Conservation (phyloP, 805 yeast genomes). For the Lipomyces kockii region DNA sequence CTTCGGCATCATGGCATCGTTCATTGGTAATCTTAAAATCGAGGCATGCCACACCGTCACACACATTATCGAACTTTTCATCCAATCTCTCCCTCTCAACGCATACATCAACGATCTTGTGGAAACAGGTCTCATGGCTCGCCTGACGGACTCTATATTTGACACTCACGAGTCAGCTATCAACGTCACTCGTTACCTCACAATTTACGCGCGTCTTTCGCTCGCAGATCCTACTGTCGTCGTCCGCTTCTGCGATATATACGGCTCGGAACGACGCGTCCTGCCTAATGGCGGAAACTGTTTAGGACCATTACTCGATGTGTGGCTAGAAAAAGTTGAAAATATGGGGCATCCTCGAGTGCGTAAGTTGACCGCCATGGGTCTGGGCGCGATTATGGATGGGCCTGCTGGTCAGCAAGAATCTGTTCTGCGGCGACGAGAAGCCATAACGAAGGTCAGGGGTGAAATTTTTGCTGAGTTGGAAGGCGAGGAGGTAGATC, state of each 20-base stretch:
- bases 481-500: slow-evolving; percentile 28
- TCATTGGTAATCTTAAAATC: slow-evolving; percentile 28
- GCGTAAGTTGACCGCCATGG: slow-evolving; percentile 70
- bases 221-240: slow-evolving; percentile 36
- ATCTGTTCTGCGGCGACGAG: slow-evolving; percentile 16
- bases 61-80: slow-evolving; percentile 34
- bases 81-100: slow-evolving; percentile 29
- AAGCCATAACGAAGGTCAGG: slow-evolving; percentile 8
- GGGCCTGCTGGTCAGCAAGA: slow-evolving; percentile 6
- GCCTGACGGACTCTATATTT: slow-evolving; percentile 42
- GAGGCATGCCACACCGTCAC: slow-evolving; percentile 33
- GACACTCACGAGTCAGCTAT: slow-evolving; percentile 46
- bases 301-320: slow-evolving; percentile 36
- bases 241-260: slow-evolving; percentile 35
- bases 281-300: slow-evolving; percentile 4
- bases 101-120: slow-evolving; percentile 38
- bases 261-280: slow-evolving; percentile 4
- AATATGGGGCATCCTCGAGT: slow-evolving; percentile 75
- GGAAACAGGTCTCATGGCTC: slow-evolving; percentile 42
- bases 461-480: slow-evolving; percentile 28
- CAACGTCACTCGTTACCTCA: slow-evolving; percentile 40
- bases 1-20: slow-evolving; percentile 28
- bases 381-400: slow-evolving; percentile 57
- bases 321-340: slow-evolving; percentile 47
- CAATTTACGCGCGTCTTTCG: slow-evolving; percentile 40